Conservation (phyloP, 176 grass and related monocot species). For the Oryza officinalis region DNA sequence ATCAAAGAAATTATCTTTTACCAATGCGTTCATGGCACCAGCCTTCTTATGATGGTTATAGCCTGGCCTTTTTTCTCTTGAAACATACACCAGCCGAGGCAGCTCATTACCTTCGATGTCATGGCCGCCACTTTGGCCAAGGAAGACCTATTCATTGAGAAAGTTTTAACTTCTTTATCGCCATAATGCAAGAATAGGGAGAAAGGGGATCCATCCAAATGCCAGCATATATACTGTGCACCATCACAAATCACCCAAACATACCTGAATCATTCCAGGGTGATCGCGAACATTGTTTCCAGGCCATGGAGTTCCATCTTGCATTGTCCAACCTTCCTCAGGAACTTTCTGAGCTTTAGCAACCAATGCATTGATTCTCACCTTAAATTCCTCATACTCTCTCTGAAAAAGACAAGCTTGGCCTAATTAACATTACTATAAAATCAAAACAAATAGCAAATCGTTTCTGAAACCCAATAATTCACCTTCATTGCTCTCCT, state of each 20-base stretch:
- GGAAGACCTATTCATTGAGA: neutral
- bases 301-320: neutral
- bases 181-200: neutral
- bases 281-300: neutral
- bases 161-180: neutral
- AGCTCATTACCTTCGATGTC: neutral
- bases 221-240: neutral
- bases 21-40: neutral
- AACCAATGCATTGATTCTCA: neutral
- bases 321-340: neutral
- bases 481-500: constrained; percentile 2
- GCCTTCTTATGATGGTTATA: neutral
- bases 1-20: neutral
- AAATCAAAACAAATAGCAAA: neutral
- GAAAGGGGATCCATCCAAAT: neutral
- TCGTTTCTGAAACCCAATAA: neutral
- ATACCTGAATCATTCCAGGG: neutral
- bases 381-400: neutral
- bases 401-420: neutral
- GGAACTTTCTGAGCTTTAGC: constrained; percentile 2
- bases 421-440: neutral
- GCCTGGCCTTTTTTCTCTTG: neutral
- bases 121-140: neutral
- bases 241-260: neutral
- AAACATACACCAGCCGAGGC: neutral